These are phyloP conservation scores for Primulina eburnea DNA, from an alignment of 257 asterid species.

Conservation along the genomic window DNA sequence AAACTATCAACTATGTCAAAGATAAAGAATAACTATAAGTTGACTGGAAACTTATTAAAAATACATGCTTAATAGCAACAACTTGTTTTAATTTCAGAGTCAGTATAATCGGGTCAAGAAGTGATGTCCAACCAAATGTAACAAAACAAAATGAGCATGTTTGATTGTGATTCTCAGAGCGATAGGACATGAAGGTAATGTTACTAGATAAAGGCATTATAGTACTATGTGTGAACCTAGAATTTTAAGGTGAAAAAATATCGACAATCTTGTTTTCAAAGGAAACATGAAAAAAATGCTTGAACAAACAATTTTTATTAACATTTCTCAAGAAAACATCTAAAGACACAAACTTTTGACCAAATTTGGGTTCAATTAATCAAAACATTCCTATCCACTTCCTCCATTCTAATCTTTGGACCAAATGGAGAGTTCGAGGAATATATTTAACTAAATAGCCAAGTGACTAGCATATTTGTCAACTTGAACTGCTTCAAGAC, in stretches of 20 bases:
- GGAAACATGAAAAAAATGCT: background rate
- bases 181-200: background rate
- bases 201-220: background rate
- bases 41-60: background rate
- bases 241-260: background rate
- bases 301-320: background rate
- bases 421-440: background rate
- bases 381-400: background rate
- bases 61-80: background rate
- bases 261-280: background rate
- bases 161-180: background rate
- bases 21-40: background rate
- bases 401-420: background rate
- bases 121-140: background rate
- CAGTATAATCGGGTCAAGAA: background rate
- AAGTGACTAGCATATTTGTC: background rate
- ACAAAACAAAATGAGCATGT: background rate
- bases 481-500: background rate
- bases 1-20: background rate
- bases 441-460: background rate
- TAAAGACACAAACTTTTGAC: background rate
- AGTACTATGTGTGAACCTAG: background rate
- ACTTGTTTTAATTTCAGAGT: background rate
- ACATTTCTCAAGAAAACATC: background rate
- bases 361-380: background rate